These are phyloP conservation scores for Ceratobasidium sp. DNA, from an alignment of 1,284 basidiomycete species.

Conservation along the genomic window DNA sequence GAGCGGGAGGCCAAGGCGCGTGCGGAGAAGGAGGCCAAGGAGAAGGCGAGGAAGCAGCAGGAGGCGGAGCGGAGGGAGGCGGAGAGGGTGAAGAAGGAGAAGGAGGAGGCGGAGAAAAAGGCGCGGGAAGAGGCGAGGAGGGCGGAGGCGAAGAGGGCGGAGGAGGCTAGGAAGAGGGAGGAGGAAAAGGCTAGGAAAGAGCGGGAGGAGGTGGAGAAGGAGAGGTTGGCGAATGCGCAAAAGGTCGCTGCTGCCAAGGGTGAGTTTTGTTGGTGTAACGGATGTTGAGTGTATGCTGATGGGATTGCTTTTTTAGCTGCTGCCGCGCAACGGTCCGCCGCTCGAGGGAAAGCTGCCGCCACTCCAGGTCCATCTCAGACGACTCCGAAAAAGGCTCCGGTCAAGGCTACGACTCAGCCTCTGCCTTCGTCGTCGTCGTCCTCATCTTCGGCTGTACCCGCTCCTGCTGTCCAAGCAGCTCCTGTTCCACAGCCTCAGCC, in stretches of 20 bases:
- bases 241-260: slow-evolving; percentile 51
- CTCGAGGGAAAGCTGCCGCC: not conserved
- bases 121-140: slow-evolving; percentile 74
- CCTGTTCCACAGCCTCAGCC: slow-evolving; percentile 8
- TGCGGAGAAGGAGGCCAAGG: slow-evolving; percentile 66
- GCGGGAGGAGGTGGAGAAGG: slow-evolving; percentile 70
- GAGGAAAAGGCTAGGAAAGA: slow-evolving; percentile 54
- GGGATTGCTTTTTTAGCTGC: not conserved
- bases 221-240: slow-evolving; percentile 71
- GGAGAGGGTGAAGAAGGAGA: slow-evolving; percentile 81
- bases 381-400: slow-evolving; percentile 33
- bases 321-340: slow-evolving; percentile 23
- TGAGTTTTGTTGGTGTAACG: slow-evolving; percentile 21
- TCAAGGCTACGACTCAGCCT: slow-evolving; percentile 44
- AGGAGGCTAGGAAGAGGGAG: slow-evolving; percentile 55
- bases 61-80: slow-evolving; percentile 78
- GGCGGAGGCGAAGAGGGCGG: slow-evolving; percentile 60
- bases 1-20: slow-evolving; percentile 74
- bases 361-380: slow-evolving; percentile 5
- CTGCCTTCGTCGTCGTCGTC: slow-evolving; percentile 27
- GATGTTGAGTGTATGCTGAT: slow-evolving; percentile 11
- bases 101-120: slow-evolving; percentile 77
- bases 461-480: not conserved
- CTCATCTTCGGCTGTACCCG: slow-evolving; percentile 9
- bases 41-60: slow-evolving; percentile 74